Conservation (phyloP, 1,139 yeast species). For the Ogataea hybrid region DNA sequence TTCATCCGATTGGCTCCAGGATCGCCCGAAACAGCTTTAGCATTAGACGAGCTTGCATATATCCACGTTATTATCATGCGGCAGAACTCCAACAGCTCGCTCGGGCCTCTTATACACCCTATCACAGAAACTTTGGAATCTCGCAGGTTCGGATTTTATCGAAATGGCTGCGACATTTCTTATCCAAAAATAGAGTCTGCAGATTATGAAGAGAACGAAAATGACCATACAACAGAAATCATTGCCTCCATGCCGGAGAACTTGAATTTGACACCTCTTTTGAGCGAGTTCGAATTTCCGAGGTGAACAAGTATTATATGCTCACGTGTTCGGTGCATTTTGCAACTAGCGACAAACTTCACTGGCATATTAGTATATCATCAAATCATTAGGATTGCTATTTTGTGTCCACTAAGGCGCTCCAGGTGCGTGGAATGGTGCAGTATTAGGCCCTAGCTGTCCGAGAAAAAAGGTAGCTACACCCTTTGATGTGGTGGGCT, state of each 20-base stretch:
- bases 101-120: not conserved
- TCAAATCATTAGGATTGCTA: no score
- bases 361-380: no score
- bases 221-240: no score
- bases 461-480: no score
- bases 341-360: no score
- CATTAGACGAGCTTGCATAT: not conserved
- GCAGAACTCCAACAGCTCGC: not conserved
- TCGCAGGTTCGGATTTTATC: not conserved
- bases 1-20: not conserved
- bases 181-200: not conserved
- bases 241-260: not conserved
- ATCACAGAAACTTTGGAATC: not conserved
- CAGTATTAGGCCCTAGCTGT: no score
- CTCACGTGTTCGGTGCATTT: no score
- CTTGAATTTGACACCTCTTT: not conserved
- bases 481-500: no score
- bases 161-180: not conserved
- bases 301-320: no score
- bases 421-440: no score
- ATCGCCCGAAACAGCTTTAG: not conserved
- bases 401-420: no score
- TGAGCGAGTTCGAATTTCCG: not conserved
- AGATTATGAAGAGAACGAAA: not conserved
- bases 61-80: slow-evolving; percentile 1